Base-by-base conservation (phyloP, 1,284 basidiomycete species). In the Sanguinoderma infundibulare region DNA sequence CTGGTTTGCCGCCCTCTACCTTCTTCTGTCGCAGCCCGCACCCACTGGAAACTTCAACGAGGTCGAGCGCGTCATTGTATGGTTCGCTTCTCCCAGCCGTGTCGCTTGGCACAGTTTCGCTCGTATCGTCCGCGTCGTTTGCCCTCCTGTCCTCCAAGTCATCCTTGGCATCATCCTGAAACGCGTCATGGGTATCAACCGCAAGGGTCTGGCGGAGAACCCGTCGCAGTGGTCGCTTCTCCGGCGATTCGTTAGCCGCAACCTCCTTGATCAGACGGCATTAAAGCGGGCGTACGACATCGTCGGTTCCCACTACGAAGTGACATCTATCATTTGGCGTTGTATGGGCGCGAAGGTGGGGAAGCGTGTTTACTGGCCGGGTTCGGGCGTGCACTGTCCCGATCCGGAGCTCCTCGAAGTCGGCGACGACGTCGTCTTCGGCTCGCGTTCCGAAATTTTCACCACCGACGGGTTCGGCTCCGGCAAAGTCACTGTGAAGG, bases 261-360 rank as follows among this genome's bases (percentile, higher is more conserved):
- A 49, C 7, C 66, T 81, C 4, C 74, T 80, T 10, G 79, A 78
- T 12, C 74, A 78, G 61, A 50, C 65, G 4, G 69, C 72, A 0
- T 64, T 81, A 39, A 75, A 76, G 47, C 67, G 72, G 14, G 76
- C 76, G 1, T 79, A 79, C 63, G 74, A 76, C 20, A 75, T 82
- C 54, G 65, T 82, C 26, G 80, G 80, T 1, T 75, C 72, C 1
- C 80, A 82, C 64, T 81, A 80, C 62, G 79, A 81, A 65, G 67
- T 74, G 36, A 79, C 80, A 3, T 67, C 79, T 71, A n/a, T 67
- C 51, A 54, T 77, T 12, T 81, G 77, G 64, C 73, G 80, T 6
- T 70, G 73, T 34, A 81, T 81, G 80, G 80, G 80, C 22, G 80
- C 80, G 26, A 81, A 80, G 69, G 70, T 81, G 24, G 81, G 80